These are phyloP conservation scores for Marchantia polymorpha DNA, from an alignment of 225 moss, liverwort and hornwort genomes.

Conservation along the genomic window DNA sequence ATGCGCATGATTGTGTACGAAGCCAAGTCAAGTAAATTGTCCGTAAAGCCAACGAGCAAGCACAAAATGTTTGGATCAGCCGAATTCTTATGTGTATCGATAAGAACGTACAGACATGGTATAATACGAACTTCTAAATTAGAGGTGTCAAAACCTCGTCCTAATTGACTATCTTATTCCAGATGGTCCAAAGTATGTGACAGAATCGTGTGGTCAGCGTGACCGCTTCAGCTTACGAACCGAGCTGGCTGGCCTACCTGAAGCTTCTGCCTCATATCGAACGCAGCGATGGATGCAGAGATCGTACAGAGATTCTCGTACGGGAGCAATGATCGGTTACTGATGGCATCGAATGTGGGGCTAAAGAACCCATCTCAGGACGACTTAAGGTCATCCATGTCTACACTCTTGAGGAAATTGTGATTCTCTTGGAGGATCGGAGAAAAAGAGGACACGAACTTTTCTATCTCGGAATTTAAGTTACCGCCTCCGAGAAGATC, in stretches of 20 bases:
- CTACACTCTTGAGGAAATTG: slow-evolving; percentile 64
- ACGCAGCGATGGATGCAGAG: not conserved
- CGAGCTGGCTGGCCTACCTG: not conserved
- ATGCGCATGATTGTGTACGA: too few relatives aligned
- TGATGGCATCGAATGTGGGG: not conserved
- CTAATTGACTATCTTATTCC: not conserved
- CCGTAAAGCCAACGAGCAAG: too few relatives aligned
- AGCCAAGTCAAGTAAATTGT: too few relatives aligned
- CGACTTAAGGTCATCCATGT: slow-evolving; percentile 42
- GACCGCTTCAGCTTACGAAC: not conserved
- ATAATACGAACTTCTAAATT: not conserved
- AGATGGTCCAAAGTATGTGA: not conserved
- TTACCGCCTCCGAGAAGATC: slow-evolving; percentile 70
- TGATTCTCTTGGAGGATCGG: slow-evolving; percentile 87
- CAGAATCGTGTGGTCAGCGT: not conserved
- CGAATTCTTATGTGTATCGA: too few relatives aligned
- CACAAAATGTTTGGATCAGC: too few relatives aligned
- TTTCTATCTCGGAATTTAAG: slow-evolving; percentile 71
- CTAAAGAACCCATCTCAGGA: slow-evolving; percentile 18
- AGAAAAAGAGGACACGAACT: slow-evolving; percentile 66
- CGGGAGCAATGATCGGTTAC: not conserved
- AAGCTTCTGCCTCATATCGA: not conserved
- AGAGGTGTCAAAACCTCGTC: not conserved
- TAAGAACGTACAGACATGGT: too few relatives aligned
- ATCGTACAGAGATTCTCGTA: not conserved